Evolutionary conservation across 768 basidiomycete species (phyloP).

Genomic region (Jaapia argillacea): DNA sequence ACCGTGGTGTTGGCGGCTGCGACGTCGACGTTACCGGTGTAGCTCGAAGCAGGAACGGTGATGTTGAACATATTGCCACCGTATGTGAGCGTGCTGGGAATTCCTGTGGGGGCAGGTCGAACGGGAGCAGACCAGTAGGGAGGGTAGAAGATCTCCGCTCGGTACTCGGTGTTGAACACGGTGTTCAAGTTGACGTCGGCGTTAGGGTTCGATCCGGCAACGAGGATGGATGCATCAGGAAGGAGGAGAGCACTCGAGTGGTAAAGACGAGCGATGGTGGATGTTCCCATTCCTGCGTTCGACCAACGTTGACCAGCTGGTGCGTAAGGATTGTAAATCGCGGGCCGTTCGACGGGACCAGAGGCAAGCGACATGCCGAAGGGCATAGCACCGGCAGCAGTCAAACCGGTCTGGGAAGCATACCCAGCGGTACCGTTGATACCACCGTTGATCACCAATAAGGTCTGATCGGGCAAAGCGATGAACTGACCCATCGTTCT

Average conservation of each 20-base stretch:
- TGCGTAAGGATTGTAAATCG: slow-evolving; percentile 72
- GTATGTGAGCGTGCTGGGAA: slow-evolving; percentile 72
- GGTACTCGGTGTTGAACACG: slow-evolving; percentile 67
- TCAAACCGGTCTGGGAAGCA: slow-evolving; percentile 32
- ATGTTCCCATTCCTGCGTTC: slow-evolving; percentile 46
- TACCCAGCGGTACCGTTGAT: slow-evolving; percentile 86
- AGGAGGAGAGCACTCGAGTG: slow-evolving; percentile 89
- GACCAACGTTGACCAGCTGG: slow-evolving; percentile 70
- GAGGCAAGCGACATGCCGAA: slow-evolving; percentile 67
- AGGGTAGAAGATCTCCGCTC: slow-evolving; percentile 87
- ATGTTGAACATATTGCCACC: slow-evolving; percentile 79
- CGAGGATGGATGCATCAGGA: slow-evolving; percentile 75
- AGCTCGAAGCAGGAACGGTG: slow-evolving; percentile 53
- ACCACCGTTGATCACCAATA: slow-evolving; percentile 81
- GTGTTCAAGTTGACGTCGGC: slow-evolving; percentile 63
- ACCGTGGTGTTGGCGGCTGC: slow-evolving; percentile 71
- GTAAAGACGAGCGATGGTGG: slow-evolving; percentile 73
- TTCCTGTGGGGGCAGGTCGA: slow-evolving; percentile 60
- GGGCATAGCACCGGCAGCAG: slow-evolving; percentile 41
- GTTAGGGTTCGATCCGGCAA: slow-evolving; percentile 93
- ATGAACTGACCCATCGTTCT: slow-evolving; percentile 93
- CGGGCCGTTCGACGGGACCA: slow-evolving; percentile 70
- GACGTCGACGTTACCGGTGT: slow-evolving; percentile 54
- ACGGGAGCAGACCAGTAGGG: slow-evolving; percentile 65
- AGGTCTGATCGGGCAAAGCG: slow-evolving; percentile 63